These are phyloP conservation scores for Neoascochyta sp. DNA, from an alignment of 2,329 filamentous ascomycete species.

Conservation along the genomic window DNA sequence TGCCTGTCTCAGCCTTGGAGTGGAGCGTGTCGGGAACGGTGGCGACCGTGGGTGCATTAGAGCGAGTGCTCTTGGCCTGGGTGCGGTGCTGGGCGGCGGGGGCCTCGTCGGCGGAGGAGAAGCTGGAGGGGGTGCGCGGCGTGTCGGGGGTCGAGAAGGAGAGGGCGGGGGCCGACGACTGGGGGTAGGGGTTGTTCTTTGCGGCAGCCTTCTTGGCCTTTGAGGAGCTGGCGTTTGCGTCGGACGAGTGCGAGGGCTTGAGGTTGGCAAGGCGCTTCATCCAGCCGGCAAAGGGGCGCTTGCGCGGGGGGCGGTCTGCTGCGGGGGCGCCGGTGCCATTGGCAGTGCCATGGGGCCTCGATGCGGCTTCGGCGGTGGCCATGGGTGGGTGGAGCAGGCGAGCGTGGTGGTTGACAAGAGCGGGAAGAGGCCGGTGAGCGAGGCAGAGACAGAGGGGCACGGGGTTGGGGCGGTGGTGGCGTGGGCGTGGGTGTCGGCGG, in stretches of 20 bases:
- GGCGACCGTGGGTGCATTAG: conserved; percentile 74
- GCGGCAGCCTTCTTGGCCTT: conserved; percentile 59
- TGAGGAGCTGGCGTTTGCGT: conserved; percentile 41
- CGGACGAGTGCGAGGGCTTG: conserved; percentile 68
- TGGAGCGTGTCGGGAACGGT: conserved; percentile 74
- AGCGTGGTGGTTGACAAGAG: no score
- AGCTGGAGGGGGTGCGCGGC: conserved; percentile 44
- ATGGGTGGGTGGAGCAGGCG: conserved; percentile 32
- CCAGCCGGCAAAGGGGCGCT: conserved; percentile 86
- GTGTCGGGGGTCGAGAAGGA: conserved; percentile 51
- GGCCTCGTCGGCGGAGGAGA: conserved; percentile 58
- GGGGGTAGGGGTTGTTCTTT: conserved; percentile 88
- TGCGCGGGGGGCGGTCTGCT: conserved; percentile 68
- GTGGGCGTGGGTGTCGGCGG: no score
- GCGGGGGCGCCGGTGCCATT: no score
- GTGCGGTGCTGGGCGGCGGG: conserved; percentile 47
- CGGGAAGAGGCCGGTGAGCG: no score
- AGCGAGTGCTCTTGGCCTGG: conserved; percentile 64
- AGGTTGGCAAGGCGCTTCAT: conserved; percentile 90
- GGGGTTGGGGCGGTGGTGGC: no score
- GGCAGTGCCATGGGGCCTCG: conserved; percentile 45
- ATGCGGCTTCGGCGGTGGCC: conserved; percentile 45
- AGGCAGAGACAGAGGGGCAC: no score
- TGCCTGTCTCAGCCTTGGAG: conserved; percentile 76
- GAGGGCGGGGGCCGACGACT: conserved; percentile 55